Base-by-base conservation (phyloP, 352 stramenopile species). In the Peronosclerospora sorghi region DNA sequence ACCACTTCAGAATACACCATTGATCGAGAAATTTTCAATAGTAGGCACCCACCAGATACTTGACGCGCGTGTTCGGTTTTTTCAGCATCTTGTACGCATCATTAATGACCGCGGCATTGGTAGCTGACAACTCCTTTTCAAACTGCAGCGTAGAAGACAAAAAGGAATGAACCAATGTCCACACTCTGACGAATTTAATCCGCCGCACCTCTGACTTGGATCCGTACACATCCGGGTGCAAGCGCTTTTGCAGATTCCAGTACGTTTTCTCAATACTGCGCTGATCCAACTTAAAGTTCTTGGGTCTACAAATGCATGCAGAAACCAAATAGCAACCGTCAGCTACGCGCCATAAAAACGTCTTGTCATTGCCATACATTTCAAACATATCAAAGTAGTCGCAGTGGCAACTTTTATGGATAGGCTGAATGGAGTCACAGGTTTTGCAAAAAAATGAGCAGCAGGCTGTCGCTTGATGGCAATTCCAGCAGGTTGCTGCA, bases 31-130 rank as follows among this genome's bases (percentile, higher is more conserved):
- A n/a, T n/a, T n/a, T n/a, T n/a, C n/a, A n/a, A n/a, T n/a, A n/a
- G n/a, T 47, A n/a, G 30, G 28, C 24, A 38, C 64, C 20, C 44
- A 92, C 79, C 51, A 92, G 59, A 35, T 89, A 89, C 50, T 92
- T 87, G 47, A 84, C 75, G 32, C 79, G 79, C 13, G 59, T 88
- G 50, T 81, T 89, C 13, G 79, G 79, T n/a, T 61, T 79, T 58
- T 92, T 92, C 37, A 92, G 66, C 63, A 87, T 85, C 39, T 86
- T 86, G 66, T 92, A 92, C 5, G 79, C 79, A 51, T 86, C 73
- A 32, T 92, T 92, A 34, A 92, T 68, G 9, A 92, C 62, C 0
- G 79, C 74, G 5, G 76, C 72, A 40, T 92, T 92, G 43, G 73
- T 66, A 0, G 78, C 62, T 21, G 79, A 89, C 20, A 92, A 39